phyloP scores from a whole-genome alignment of 768 basidiomycete species.

The Crucibulum laeve region DNA sequence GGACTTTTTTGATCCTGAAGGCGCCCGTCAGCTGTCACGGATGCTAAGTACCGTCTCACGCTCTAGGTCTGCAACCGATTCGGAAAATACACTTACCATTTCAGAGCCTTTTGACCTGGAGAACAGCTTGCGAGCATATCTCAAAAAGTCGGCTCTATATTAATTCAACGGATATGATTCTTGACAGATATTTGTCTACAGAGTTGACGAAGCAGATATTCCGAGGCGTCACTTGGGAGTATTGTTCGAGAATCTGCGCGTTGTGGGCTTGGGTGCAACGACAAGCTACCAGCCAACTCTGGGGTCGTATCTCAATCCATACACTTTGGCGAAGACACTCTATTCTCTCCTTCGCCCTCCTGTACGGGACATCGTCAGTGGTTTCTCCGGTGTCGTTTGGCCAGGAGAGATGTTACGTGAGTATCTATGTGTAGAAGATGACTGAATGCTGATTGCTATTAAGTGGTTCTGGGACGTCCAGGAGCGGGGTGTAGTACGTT shows the following conservation, averaged over 20 bases:
- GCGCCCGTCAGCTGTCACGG: neutral
- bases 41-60: neutral
- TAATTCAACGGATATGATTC: neutral
- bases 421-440: slow-evolving; percentile 22
- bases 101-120: neutral
- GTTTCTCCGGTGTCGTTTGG: slow-evolving; percentile 59
- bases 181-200: neutral
- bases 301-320: slow-evolving; percentile 46
- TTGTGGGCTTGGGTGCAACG: slow-evolving; percentile 42
- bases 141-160: neutral
- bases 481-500: slow-evolving; percentile 84
- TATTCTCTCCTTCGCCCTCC: slow-evolving; percentile 53
- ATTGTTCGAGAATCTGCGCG: slow-evolving; percentile 45
- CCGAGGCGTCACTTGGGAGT: slow-evolving; percentile 42
- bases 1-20: slow-evolving; percentile 6
- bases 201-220: slow-evolving; percentile 8
- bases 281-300: slow-evolving; percentile 46
- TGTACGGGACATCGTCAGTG: slow-evolving; percentile 55
- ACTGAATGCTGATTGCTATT: too few species aligned
- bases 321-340: slow-evolving; percentile 34
- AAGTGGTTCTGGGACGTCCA: slow-evolving; percentile 83
- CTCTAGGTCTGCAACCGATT: neutral
- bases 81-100: neutral
- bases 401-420: slow-evolving; percentile 76
- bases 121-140: neutral